Conservation (phyloP, 1,284 basidiomycete genomes). For the Ustilago lituana region DNA sequence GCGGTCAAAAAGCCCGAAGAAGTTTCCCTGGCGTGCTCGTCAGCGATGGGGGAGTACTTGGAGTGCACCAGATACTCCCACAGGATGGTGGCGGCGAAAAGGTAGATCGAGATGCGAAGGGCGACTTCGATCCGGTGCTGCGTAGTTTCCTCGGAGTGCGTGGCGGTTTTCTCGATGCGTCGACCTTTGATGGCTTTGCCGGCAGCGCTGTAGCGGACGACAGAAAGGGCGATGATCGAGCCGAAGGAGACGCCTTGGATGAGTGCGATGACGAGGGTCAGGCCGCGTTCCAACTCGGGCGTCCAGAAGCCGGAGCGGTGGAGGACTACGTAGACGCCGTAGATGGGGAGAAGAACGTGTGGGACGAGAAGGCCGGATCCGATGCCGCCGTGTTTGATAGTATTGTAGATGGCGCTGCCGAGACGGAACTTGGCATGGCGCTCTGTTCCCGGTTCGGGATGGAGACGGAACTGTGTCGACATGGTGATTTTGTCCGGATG, state of each 20-base stretch:
- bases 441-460: conserved; percentile 37
- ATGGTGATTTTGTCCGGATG: conserved; percentile 11
- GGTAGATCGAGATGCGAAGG: conserved; percentile 24
- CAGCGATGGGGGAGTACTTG: conserved; percentile 33
- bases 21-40: conserved; percentile 22
- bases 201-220: conserved; percentile 33
- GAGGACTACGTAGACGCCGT: conserved; percentile 30
- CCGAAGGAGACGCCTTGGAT: conserved; percentile 35
- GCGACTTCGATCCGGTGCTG: conserved; percentile 38
- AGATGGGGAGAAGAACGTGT: conserved; percentile 35
- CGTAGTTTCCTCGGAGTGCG: conserved; percentile 16
- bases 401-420: conserved; percentile 26
- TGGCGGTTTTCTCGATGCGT: conserved; percentile 40
- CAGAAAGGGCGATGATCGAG: conserved; percentile 19
- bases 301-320: conserved; percentile 26
- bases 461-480: conserved; percentile 35
- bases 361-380: conserved; percentile 22
- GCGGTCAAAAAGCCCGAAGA: conserved; percentile 35
- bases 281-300: conserved; percentile 17
- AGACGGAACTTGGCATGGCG: conserved; percentile 15
- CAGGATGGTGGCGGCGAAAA: conserved; percentile 26
- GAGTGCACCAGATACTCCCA: conserved; percentile 50
- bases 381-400: conserved; percentile 18
- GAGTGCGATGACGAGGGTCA: conserved; percentile 23
- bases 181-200: conserved; percentile 47